Base-by-base conservation (phyloP, 2,329 filamentous ascomycete species). In the Cladosporium sp. region DNA sequence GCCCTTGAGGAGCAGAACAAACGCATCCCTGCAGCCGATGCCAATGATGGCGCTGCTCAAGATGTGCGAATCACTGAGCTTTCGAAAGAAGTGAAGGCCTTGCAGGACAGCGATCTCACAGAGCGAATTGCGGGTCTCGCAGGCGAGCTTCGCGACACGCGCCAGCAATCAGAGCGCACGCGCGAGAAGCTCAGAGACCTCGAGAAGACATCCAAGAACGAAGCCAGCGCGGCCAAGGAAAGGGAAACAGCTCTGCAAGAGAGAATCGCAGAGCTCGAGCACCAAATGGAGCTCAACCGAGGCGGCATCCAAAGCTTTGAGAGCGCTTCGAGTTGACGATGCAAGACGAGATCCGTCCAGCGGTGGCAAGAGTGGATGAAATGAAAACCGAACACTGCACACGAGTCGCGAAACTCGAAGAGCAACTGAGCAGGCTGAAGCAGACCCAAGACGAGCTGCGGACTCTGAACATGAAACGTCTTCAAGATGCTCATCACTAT, bases 1-100 rank as follows among this genome's bases (percentile, higher is more conserved):
- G 38, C 32, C 5, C 32, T 41, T 6, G 20, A 13, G 4, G 17
- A 51, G 11, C 47, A 50, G n/a, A 17, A 50, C 11, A 24, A 29
- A 11, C 47, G 39, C 7, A 42, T 50, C 13, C 15, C 19, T 5
- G n/a, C 19, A 29, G 18, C 11, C 24, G 19, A 43, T 19, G 17
- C 19, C 7, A 43, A 27, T 12, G 19, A 9, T n/a, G 6, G 7
- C 30, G 11, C 24, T 13, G 24, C 27, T 20, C 19, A 47, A 11
- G 34, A 47, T 9, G 24, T 13, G n/a, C 13, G 34, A 12, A 13
- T 52, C 12, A 37, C 38, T 13, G 29, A 19, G 18, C 22, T 52
- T 19, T 86, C 87, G 68, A 86, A 90, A 64, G 89, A 84, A 15
- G 83, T 50, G 13, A 37, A 36, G 8, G 18, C 30, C 24, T 22